Percentiles rank a stretch among this genome's conserved stretches.
Evolutionary conservation across 257 asterid species (phyloP).

Genomic region (Penstemon newberryi): DNA sequence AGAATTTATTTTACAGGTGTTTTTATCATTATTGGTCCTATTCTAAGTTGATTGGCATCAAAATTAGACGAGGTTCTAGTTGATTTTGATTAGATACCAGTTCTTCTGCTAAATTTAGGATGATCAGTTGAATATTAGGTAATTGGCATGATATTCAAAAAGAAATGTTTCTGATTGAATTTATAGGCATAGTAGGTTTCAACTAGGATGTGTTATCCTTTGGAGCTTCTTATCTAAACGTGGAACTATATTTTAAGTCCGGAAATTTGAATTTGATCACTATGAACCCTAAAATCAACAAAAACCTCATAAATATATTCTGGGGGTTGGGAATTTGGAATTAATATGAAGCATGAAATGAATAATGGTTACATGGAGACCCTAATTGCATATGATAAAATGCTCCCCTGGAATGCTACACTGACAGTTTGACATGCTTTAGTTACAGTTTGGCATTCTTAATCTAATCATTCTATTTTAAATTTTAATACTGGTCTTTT

Average conservation of each 20-base stretch:
- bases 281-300: not conserved
- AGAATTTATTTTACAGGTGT: slow-evolving; percentile 6
- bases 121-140: not conserved
- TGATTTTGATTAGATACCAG: slow-evolving; percentile 14
- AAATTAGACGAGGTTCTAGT: not conserved
- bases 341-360: not conserved
- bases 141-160: not conserved
- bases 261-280: not conserved
- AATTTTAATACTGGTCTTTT: slow-evolving; percentile 3
- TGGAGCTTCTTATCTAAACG: not conserved
- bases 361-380: no score
- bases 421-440: slow-evolving; percentile 20
- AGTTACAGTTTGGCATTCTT: not conserved
- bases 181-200: not conserved
- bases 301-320: not conserved
- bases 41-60: not conserved
- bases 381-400: not conserved
- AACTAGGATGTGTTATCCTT: slow-evolving; percentile 3
- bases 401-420: not conserved
- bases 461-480: not conserved
- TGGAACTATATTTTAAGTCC: not conserved
- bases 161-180: not conserved
- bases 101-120: not conserved
- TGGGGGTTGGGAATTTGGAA: slow-evolving; percentile 5
- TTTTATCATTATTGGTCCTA: not conserved